Evolutionary conservation across 2,329 filamentous ascomycete genomes (phyloP).

Genomic region (Fusarium abutilonis): DNA sequence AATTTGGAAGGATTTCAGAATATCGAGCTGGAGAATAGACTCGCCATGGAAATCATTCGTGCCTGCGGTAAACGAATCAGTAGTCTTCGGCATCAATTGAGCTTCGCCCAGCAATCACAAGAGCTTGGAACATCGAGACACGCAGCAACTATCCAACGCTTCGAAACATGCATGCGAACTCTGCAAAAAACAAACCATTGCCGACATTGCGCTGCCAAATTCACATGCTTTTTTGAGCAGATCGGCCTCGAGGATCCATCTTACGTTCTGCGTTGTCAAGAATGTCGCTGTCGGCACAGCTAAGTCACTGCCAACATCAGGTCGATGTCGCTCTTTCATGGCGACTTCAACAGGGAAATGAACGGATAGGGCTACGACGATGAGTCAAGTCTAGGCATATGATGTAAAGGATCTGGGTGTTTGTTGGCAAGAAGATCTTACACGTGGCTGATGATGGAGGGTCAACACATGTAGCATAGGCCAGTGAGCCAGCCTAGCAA

Average conservation of each 20-base stretch:
- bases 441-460: no score
- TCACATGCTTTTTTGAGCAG: rapidly evolving
- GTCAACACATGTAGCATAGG: no score
- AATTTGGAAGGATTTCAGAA: neutral
- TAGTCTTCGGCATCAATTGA: rapidly evolving
- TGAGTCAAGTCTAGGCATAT: neutral
- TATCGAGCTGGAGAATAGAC: neutral
- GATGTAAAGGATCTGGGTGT: neutral
- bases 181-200: neutral
- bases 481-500: no score
- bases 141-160: rapidly evolving
- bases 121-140: neutral
- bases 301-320: neutral
- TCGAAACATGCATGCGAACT: neutral
- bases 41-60: neutral
- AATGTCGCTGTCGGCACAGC: neutral
- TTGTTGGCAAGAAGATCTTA: neutral
- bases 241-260: rapidly evolving
- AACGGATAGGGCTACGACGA: neutral
- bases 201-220: neutral
- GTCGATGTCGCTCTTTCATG: neutral
- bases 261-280: neutral
- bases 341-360: neutral
- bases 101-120: no score
- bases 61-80: rapidly evolving